Evolutionary conservation across 495 filamentous ascomycete genomes (phyloP).

Genomic region (Penicillium odoratum): DNA sequence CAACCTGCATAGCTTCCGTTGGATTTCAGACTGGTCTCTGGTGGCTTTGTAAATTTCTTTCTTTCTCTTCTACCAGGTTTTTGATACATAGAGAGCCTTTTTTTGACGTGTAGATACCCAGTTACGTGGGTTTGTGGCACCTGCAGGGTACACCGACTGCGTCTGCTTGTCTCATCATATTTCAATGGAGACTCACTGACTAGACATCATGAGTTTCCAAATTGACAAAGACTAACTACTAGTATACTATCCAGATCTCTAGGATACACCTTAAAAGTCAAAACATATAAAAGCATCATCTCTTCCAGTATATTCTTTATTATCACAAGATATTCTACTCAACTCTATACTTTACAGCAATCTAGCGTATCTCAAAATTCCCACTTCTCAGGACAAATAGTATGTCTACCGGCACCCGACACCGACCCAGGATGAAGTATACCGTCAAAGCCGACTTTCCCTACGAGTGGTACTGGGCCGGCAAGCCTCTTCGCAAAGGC

Average conservation of each 20-base stretch:
- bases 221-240: background rate
- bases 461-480: constrained; percentile 21
- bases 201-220: background rate
- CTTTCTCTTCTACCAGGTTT: constrained; percentile 1
- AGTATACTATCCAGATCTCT: no score
- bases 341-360: background rate
- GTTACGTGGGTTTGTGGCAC: background rate
- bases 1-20: constrained; percentile 6
- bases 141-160: constrained; percentile 1
- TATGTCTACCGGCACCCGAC: background rate
- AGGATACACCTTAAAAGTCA: background rate
- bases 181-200: background rate
- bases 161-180: background rate
- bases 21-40: background rate
- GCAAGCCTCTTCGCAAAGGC: constrained; percentile 23
- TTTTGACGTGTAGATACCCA: constrained; percentile 2
- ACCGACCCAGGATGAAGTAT: background rate
- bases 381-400: background rate
- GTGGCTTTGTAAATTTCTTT: constrained; percentile 3
- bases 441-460: constrained; percentile 5
- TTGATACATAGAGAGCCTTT: constrained; percentile 1
- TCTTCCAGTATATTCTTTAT: constrained; percentile 8
- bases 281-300: constrained; percentile 11
- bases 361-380: background rate
- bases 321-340: constrained; percentile 9